Base-by-base conservation (phyloP, 306 rosid genomes). In the Malus asiatica region DNA sequence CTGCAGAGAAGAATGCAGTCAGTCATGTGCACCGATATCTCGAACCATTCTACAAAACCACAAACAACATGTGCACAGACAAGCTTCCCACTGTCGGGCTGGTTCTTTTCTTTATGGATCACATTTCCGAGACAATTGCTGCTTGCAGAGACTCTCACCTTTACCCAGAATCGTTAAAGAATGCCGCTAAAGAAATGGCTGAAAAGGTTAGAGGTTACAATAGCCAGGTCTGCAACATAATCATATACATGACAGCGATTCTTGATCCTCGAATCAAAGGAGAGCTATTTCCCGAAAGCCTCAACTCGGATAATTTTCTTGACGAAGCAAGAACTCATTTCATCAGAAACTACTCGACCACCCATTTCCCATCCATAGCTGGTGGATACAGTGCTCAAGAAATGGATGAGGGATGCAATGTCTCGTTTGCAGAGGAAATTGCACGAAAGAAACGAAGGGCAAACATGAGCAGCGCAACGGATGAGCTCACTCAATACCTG, bases 71-170 rank as follows among this genome's bases (percentile, higher is more conserved):
- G 76, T 95, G 99, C 92, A 87, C 96, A 8, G 90, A 82, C 85
- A 92, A 88, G 90, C 85, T 95, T 78, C 96, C 78, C 44, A 95
- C 97, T 0, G 85, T 92, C 15, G 99, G 99, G 52, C 85, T 95
- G 78, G 93, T 88, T 77, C 97, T 95, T 71, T 90, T 92, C 87
- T 95, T 95, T 87, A 92, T 95, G 97, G 99, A 95, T 89, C 96
- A 96, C 88, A 90, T 96, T 68, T 90, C 96, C 30, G 99, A 96
- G 83, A 96, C 84, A 57, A 90, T 90, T 42, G 71, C 88, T 44
- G 80, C 72, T 71, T 96, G 95, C 88, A 86, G 91, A 88, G 98
- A 90, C 65, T 79, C 97, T 32, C 92, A 90, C 44, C 93, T 84
- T 76, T 83, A 83, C 80, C 96, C 96, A 23, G 93, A 96, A 74